Evolutionary conservation across 1,284 basidiomycete species (phyloP), one percentile per base, ranked within the genome.

Genomic region (Tremellales sp.): DNA sequence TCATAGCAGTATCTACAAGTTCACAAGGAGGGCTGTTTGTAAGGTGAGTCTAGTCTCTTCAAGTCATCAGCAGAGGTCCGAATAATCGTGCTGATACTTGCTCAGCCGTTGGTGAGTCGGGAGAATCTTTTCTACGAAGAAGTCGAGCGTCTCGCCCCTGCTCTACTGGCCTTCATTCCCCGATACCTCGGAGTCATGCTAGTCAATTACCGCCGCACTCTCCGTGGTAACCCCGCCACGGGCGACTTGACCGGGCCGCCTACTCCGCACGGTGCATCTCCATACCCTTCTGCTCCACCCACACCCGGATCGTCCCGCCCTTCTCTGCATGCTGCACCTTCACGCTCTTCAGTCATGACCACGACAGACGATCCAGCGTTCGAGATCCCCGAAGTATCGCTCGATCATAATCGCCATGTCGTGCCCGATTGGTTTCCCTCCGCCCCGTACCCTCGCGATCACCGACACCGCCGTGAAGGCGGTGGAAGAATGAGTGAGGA

Each of bases 41-140:
- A 99, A 99, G 83, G 91, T 93, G 60, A 64, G 82, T 72, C n/a
- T 12, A 2, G 4, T 24, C 11, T 24, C 40, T 21, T 42, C 11
- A 1, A 23, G 8, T 43, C 27, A 15, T 22, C 36, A 12, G 33
- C 31, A 27, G n/a, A 6, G 51, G 40, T 44, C 48, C 41, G 46
- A 61, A n/a, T n/a, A 41, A 48, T 36, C 40, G 15, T 4, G 51
- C 46, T 61, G 45, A 49, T 45, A n/a, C n/a, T n/a, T n/a, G 52
- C 41, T 33, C 68, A 94, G 90, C 94, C 94, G 17, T 82, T 98
- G 8, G 91, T 97, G 13, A 92, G 89, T 19, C 83, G 92, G 44
- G 94, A 99, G 75, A 98, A 99, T 69, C 79, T 97, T 44, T 97
- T 99, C 68, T 99, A 99, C 71, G 94, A 99, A 72, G 84, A 92